Evolutionary conservation across 805 yeast genomes (phyloP).

Genomic region (Candida maesae): DNA sequence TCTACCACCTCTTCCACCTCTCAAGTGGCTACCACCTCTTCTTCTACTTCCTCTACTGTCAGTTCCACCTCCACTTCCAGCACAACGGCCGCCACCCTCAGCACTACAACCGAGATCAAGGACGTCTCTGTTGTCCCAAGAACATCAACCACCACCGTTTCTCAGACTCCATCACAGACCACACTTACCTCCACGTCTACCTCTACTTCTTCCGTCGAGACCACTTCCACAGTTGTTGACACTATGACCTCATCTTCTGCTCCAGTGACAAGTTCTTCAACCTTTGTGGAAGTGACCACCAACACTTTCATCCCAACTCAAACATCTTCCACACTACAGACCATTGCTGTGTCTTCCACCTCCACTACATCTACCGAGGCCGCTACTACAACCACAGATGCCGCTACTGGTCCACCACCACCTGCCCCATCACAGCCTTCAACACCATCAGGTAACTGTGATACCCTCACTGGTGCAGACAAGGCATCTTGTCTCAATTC

Average conservation of each 20-base stretch:
- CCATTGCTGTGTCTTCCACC: slow-evolving; percentile 10
- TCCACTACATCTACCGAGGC: slow-evolving; percentile 1
- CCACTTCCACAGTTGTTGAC: no score
- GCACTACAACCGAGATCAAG: background rate
- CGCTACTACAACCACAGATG: slow-evolving; percentile 2
- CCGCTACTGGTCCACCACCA: slow-evolving; percentile 3
- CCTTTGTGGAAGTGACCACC: slow-evolving; percentile 7
- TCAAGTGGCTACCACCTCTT: slow-evolving; percentile 1
- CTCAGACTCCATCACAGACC: no score
- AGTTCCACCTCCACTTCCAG: slow-evolving; percentile 1
- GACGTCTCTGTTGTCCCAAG: background rate
- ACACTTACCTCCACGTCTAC: background rate
- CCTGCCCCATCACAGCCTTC: no score
- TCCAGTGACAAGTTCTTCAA: background rate
- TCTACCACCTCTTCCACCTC: slow-evolving; percentile 1
- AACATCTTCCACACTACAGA: slow-evolving; percentile 7
- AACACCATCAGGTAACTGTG: slow-evolving; percentile 32
- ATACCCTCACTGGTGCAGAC: slow-evolving; percentile 34
- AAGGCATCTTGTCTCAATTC: slow-evolving; percentile 43
- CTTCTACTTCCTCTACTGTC: slow-evolving; percentile 2
- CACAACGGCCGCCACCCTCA: background rate
- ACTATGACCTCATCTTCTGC: slow-evolving; percentile 1
- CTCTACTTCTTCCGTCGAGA: background rate
- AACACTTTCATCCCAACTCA: slow-evolving; percentile 7
- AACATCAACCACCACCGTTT: slow-evolving; percentile 2